Base-by-base conservation (phyloP, 495 filamentous ascomycete species). In the Arthonia radiata region DNA sequence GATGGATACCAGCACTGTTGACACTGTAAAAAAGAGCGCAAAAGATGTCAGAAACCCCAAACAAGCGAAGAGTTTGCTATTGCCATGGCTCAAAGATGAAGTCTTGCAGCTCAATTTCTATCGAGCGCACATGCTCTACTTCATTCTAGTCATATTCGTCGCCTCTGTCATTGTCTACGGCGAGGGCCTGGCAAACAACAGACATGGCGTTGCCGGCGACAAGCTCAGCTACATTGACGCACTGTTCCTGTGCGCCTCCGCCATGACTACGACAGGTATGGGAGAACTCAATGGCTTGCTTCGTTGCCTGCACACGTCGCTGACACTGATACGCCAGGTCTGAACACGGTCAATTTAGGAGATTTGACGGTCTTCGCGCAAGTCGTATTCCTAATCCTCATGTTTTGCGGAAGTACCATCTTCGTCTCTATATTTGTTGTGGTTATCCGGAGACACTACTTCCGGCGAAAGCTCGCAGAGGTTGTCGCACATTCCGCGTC, bases 311-410 rank as follows among this genome's bases (percentile, higher is more conserved):
- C n/a, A n/a, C n/a, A n/a, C n/a, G n/a, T n/a, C n/a, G n/a, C n/a
- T n/a, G n/a, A n/a, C n/a, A n/a, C n/a, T n/a, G n/a, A n/a, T n/a
- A n/a, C n/a, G n/a, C n/a, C n/a, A n/a, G 30, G 30, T 5, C 24
- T 32, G 3, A 32, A 32, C 17, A 28, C 30, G 13, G 24, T 32
- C 24, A 32, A 32, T 29, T 6, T 32, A 10, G 25, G 30, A 13
- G 24, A 14, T 14, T 18, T 32, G 10, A 32, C 3, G 13, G 30
- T 14, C 23, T 32, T 28, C 24, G 23, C 26, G 17, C 30, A 32
- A 12, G 17, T 15, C 7, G 25, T 32, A 6, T 11, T 32, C 5
- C 27, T 28, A n/a, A 17, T 32, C 5, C 24, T 32, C n/a, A 26
- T 32, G 23, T 15, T 21, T 3, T 4, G 26, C 15, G 30, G 30